phyloP scores from a whole-genome alignment of 345 rosid genomes.

The Eucalyptus curtisii region DNA sequence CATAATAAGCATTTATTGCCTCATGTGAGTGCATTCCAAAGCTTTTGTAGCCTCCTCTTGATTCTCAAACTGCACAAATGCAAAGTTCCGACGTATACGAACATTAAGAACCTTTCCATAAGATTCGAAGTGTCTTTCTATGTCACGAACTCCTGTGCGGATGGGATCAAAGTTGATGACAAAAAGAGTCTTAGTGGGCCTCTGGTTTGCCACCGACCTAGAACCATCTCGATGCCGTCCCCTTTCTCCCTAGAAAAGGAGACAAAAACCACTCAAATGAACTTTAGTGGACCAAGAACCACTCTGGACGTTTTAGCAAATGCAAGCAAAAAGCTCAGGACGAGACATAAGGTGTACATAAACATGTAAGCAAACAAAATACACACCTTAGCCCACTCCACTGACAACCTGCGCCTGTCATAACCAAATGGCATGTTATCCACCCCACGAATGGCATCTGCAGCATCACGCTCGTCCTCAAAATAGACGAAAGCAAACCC shows the following conservation, averaged over 20 bases:
- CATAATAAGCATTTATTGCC: conserved; percentile 11
- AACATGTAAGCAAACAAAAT: background rate
- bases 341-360: background rate
- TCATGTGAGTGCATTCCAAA: conserved; percentile 67
- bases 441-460: conserved; percentile 61
- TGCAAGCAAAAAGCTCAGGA: background rate
- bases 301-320: background rate
- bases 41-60: conserved; percentile 87
- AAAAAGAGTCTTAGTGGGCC: conserved; percentile 86
- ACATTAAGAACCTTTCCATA: conserved; percentile 68
- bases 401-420: conserved; percentile 56
- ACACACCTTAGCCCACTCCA: conserved; percentile 81
- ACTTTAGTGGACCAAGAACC: background rate
- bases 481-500: conserved; percentile 90
- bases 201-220: conserved; percentile 30
- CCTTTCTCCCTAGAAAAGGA: conserved; percentile 48
- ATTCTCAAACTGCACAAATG: conserved; percentile 71
- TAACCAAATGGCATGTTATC: conserved; percentile 69
- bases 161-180: conserved; percentile 78
- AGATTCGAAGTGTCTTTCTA: conserved; percentile 65
- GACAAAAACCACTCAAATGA: background rate
- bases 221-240: conserved; percentile 61
- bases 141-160: conserved; percentile 61
- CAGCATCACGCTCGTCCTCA: conserved; percentile 84
- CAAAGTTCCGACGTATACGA: conserved; percentile 64